Evolutionary conservation across 2,329 filamentous ascomycete genomes (phyloP), one percentile per base, ranked within the genome.

Genomic region (Magnaporthiopsis poae): DNA sequence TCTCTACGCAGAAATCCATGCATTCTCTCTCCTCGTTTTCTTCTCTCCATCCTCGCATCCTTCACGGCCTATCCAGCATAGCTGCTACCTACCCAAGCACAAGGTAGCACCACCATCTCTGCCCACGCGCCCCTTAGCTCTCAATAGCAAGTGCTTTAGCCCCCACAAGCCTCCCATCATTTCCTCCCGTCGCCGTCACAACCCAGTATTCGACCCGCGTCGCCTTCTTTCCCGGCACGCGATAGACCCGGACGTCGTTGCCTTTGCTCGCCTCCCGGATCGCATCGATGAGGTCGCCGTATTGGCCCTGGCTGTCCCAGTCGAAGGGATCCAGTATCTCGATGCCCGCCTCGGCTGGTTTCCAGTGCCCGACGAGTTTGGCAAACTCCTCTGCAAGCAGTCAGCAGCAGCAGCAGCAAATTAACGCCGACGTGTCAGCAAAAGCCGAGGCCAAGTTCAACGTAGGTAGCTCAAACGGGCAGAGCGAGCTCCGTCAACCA

Each of bases 131-230:
- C 15, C 31, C n/a, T 35, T 67, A 90, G 72, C 84, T 87, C 82
- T 96, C 92, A 69, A 96, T 82, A 33, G 89, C 86, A 77, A 91
- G 79, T 13, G 89, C 90, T 82, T 91, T 94, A 66, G 89, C 82
- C 18, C 93, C 93, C 9, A 96, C 86, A 68, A 96, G 73, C 77
- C 82, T 84, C 25, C 81, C 83, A 15, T 82, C 83, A 64, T 83
- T 79, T 21, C 77, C 80, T 62, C 78, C 78, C 72, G 88, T 82
- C 71, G 89, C 75, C 29, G 85, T 86, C 62, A 96, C 79, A 67
- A 96, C 80, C 84, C 88, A 96, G 77, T 96, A 96, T 78, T 96
- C 90, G 18, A 83, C 82, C 74, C 89, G 84, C 33, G 87, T 86
- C 15, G 80, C 80, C 61, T 84, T 86, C 71, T 85, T 80, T 67